These are phyloP conservation scores for Phytophthora chlamydospora DNA, from an alignment of 352 stramenopile genomes.

Conservation along the genomic window DNA sequence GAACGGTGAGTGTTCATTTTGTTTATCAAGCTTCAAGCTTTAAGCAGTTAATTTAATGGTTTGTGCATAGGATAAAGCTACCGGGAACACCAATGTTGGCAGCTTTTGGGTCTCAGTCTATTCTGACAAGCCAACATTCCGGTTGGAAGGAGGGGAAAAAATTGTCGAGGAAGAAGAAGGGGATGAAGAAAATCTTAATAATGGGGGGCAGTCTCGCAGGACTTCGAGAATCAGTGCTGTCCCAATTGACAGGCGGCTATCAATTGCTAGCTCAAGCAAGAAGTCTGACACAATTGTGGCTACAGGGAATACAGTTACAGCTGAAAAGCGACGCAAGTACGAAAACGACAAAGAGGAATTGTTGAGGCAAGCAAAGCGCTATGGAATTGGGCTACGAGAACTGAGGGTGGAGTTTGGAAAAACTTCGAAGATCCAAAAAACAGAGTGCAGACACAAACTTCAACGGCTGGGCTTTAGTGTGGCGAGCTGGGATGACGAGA, in stretches of 20 bases:
- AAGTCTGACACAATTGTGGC: constrained; percentile 37
- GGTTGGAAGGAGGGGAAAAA: constrained; percentile 71
- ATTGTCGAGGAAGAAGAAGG: constrained; percentile 86
- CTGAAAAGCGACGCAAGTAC: constrained; percentile 63
- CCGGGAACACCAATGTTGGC: constrained; percentile 76
- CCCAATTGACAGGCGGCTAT: constrained; percentile 13
- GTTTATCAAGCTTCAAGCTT: not conserved
- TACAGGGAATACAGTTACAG: constrained; percentile 36
- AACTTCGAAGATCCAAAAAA: constrained; percentile 46
- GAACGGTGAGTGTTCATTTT: constrained; percentile 52
- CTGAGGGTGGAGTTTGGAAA: constrained; percentile 76
- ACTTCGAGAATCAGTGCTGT: constrained; percentile 1
- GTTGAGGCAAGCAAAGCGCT: constrained; percentile 60
- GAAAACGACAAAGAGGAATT: constrained; percentile 81
- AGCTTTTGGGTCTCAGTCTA: constrained; percentile 88
- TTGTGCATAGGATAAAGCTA: constrained; percentile 65
- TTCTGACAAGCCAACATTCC: constrained; percentile 68
- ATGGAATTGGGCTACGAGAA: constrained; percentile 71
- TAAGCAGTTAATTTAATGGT: not conserved
- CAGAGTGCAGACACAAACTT: constrained; percentile 66
- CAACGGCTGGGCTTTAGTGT: constrained; percentile 70
- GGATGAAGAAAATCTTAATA: constrained; percentile 42
- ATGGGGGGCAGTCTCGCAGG: not conserved
- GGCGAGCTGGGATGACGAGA: constrained; percentile 76
- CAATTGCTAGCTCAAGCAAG: constrained; percentile 39